Evolutionary conservation across 2,329 filamentous ascomycete species (phyloP).

Genomic region (Talaromyces islandicus): DNA sequence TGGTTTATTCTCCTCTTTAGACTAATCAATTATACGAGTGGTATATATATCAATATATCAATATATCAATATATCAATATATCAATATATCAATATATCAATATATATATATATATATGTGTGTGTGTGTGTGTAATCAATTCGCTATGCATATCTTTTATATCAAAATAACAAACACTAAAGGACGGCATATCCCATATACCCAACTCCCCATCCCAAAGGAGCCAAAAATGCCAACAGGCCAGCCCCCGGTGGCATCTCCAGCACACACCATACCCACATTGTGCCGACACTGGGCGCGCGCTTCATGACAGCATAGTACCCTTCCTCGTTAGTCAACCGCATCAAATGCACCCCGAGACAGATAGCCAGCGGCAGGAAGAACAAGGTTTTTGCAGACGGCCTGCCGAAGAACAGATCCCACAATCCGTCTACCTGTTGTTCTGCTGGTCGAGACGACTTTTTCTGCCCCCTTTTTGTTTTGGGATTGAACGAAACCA

Average conservation of each 20-base stretch:
- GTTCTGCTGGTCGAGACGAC: neutral
- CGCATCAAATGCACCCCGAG: conserved; percentile 73
- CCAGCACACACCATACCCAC: conserved; percentile 90
- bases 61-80: no score
- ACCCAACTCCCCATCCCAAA: conserved; percentile 38
- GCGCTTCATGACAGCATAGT: conserved; percentile 85
- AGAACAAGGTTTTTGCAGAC: conserved; percentile 27
- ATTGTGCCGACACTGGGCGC: conserved; percentile 83
- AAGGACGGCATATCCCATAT: conserved; percentile 9
- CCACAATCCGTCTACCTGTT: conserved; percentile 5
- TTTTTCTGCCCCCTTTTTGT: neutral
- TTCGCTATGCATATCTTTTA: neutral
- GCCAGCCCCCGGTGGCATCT: conserved; percentile 66
- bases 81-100: no score
- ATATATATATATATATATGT: no score
- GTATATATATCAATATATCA: neutral
- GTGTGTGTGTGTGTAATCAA: no score
- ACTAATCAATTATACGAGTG: neutral
- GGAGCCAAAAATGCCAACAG: conserved; percentile 46
- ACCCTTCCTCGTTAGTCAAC: conserved; percentile 72
- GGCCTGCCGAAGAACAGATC: conserved; percentile 19
- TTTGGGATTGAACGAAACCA: conserved; percentile 21
- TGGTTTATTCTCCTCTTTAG: neutral
- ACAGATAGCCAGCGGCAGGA: conserved; percentile 26
- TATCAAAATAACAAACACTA: neutral